Conservation (phyloP, 2,329 filamentous ascomycete species). For the Cryphonectria parasitica region DNA sequence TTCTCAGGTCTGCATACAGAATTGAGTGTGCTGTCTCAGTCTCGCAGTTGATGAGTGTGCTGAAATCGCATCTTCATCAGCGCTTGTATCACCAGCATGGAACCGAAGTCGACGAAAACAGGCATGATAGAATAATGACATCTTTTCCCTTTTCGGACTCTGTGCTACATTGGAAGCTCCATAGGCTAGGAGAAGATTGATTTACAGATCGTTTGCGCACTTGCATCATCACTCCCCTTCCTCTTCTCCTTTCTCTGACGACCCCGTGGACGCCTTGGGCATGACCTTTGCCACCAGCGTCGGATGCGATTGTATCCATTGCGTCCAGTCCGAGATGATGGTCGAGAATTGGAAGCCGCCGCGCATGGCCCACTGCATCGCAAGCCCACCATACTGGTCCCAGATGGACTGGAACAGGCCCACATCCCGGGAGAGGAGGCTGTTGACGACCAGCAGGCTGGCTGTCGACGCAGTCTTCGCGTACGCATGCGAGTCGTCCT, state of each 20-base stretch:
- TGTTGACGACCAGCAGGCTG: slow-evolving; percentile 68
- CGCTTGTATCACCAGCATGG: slow-evolving; percentile 32
- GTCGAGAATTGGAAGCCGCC: slow-evolving; percentile 41
- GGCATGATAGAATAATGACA: slow-evolving; percentile 33
- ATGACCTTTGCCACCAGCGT: slow-evolving; percentile 20
- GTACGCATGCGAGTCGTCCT: slow-evolving; percentile 70
- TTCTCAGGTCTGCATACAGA: neutral
- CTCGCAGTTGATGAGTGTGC: slow-evolving; percentile 15
- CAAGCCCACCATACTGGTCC: slow-evolving; percentile 56
- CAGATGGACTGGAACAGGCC: slow-evolving; percentile 36
- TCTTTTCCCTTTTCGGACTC: slow-evolving; percentile 4
- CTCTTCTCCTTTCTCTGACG: neutral
- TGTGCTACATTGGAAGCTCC: neutral
- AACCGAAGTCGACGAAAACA: slow-evolving; percentile 26
- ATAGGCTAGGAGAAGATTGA: neutral
- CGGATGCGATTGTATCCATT: slow-evolving; percentile 55
- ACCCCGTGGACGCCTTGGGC: slow-evolving; percentile 3
- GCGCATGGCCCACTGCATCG: slow-evolving; percentile 36
- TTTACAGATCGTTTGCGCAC: neutral
- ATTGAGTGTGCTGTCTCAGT: neutral
- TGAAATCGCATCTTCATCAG: slow-evolving; percentile 18
- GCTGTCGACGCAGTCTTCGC: slow-evolving; percentile 75
- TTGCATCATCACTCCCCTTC: neutral
- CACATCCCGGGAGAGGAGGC: slow-evolving; percentile 57
- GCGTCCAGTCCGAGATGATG: slow-evolving; percentile 75